Evolutionary conservation across 805 yeast species (phyloP).

Genomic region (Starmera pachycereana): DNA sequence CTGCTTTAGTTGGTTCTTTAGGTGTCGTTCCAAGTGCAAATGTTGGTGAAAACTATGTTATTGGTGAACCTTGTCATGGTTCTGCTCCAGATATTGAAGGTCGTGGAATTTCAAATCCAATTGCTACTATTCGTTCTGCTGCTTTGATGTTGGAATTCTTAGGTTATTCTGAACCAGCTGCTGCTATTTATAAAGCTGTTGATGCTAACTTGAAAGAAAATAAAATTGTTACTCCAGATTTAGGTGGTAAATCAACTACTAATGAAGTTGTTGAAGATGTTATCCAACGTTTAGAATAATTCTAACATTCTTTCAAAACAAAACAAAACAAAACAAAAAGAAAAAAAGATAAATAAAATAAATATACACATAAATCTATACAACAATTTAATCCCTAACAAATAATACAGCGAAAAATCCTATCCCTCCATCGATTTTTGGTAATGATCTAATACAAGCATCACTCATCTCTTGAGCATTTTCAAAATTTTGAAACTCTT

Average conservation of each 20-base stretch:
- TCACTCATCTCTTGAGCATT: constrained; percentile 55
- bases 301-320: too few relatives aligned
- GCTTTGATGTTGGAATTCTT: constrained; percentile 96
- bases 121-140: constrained; percentile 96
- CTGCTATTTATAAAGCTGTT: constrained; percentile 86
- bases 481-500: constrained; percentile 49
- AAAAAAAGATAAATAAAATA: too few relatives aligned
- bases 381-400: constrained; percentile 30
- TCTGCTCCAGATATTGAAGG: constrained; percentile 99
- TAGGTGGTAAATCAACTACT: constrained; percentile 86
- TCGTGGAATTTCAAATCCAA: constrained; percentile 87
- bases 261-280: constrained; percentile 82
- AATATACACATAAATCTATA: too few relatives aligned
- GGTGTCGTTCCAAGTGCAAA: constrained; percentile 98
- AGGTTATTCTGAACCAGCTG: constrained; percentile 85
- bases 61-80: constrained; percentile 99
- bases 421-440: constrained; percentile 93
- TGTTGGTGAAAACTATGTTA: constrained; percentile 91
- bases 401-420: constrained; percentile 97
- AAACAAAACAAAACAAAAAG: too few relatives aligned
- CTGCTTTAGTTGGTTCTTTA: constrained; percentile 93
- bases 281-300: constrained; percentile 25
- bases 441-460: constrained; percentile 79
- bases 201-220: constrained; percentile 85
- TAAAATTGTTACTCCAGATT: constrained; percentile 75